phyloP scores from a whole-genome alignment of 2,329 filamentous ascomycete species.

The Stemphylium vesicarium region DNA sequence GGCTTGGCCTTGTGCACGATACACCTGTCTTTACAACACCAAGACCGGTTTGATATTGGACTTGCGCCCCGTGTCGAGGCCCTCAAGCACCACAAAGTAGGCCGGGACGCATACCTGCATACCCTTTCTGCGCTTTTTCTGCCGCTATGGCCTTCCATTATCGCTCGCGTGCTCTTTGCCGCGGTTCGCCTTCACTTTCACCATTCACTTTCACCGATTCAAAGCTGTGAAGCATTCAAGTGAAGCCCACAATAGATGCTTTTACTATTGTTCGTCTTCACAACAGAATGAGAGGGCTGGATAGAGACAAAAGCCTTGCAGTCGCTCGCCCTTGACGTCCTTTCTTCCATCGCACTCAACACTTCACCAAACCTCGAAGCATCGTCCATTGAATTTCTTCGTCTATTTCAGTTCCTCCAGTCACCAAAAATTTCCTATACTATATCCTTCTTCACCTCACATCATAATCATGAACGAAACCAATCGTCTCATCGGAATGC shows the following conservation, averaged over 20 bases:
- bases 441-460: not conserved
- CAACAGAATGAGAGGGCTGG: not conserved
- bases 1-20: not conserved
- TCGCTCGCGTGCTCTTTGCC: not conserved
- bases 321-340: not conserved
- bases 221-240: slow-evolving; percentile 7
- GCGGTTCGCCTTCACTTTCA: slow-evolving; percentile 4
- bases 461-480: slow-evolving; percentile 31
- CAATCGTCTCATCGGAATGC: slow-evolving; percentile 29
- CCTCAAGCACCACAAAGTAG: no score
- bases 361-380: not conserved
- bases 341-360: not conserved
- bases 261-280: slow-evolving; percentile 8
- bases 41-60: no score
- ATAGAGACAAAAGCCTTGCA: not conserved
- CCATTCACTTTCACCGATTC: slow-evolving; percentile 24
- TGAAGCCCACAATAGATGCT: slow-evolving; percentile 12
- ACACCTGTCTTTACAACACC: no score
- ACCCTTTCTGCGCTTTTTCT: not conserved
- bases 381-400: not conserved
- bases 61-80: no score
- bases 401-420: not conserved
- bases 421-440: not conserved
- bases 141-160: not conserved
- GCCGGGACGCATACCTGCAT: no score